Evolutionary conservation across 345 rosid species (phyloP).

Genomic region (Acer saccharum): DNA sequence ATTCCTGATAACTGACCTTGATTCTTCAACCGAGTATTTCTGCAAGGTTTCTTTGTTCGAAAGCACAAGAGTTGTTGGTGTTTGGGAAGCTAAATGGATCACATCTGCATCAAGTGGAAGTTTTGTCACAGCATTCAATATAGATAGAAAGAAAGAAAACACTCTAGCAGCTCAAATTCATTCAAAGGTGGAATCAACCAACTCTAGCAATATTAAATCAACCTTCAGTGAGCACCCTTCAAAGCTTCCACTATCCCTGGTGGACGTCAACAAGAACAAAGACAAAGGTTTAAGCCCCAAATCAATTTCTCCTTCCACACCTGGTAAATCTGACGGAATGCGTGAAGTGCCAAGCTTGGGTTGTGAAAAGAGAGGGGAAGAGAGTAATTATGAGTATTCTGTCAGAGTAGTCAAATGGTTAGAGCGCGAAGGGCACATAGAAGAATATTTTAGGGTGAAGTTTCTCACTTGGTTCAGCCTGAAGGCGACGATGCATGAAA

Average conservation of each 20-base stretch:
- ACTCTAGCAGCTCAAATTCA: slow-evolving; percentile 12
- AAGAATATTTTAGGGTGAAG: slow-evolving; percentile 52
- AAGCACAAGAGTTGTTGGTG: slow-evolving; percentile 30
- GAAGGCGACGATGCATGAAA: slow-evolving; percentile 56
- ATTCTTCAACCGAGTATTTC: slow-evolving; percentile 42
- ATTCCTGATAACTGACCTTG: slow-evolving; percentile 33
- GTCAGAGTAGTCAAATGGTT: slow-evolving; percentile 52
- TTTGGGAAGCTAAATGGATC: slow-evolving; percentile 49
- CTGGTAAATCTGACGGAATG: slow-evolving; percentile 33
- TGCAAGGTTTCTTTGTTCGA: slow-evolving; percentile 42
- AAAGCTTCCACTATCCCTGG: slow-evolving; percentile 15
- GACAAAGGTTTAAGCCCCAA: slow-evolving; percentile 17
- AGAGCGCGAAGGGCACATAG: slow-evolving; percentile 50
- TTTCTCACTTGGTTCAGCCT: slow-evolving; percentile 72
- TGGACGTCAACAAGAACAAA: slow-evolving; percentile 22
- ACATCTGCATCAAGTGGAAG: slow-evolving; percentile 33
- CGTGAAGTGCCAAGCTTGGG: slow-evolving; percentile 18
- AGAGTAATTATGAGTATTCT: slow-evolving; percentile 47
- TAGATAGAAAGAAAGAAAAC: slow-evolving; percentile 9
- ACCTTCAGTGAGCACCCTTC: slow-evolving; percentile 9
- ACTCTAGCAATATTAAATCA: slow-evolving; percentile 22
- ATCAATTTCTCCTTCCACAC: slow-evolving; percentile 47
- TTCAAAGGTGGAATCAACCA: slow-evolving; percentile 31
- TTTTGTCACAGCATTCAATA: background rate
- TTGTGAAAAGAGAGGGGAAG: slow-evolving; percentile 37